Evolutionary conservation across 257 asterid genomes (phyloP), one percentile per base, ranked within the genome.

Genomic region (Hygrophila difformis): DNA sequence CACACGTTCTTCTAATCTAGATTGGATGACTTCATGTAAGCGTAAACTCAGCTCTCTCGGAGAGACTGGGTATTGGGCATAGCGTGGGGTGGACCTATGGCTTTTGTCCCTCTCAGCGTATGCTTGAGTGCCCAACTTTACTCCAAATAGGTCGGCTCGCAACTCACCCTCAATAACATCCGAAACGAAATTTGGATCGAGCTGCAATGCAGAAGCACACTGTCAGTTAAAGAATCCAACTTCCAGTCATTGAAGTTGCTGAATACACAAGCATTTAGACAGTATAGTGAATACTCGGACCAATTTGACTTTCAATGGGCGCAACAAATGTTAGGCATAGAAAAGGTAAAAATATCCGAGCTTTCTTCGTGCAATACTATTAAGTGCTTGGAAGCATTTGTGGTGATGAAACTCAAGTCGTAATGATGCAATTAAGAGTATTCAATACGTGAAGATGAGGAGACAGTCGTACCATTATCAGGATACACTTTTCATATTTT

Each of bases 1-100:
- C 4, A 82, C 47, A 3, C 93, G 91, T 44, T 68, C 75, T 58
- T 85, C 84, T 5, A 89, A 65, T 63, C 87, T 75, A 38, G 93
- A 77, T 67, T 82, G 87, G 61, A 89, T 63, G 53, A 85, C 77
- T 78, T 82, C 82, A 42, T 89, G 94, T 51, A 89, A 64, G 19
- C 91, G 75, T 60, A 82, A 65, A 49, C 88, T 79, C 48, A 89
- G 76, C 62, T 85, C 94, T 67, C 65, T 64, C 1, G 98, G 94
- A 35, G 91, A 86, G 55, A 89, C 77, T 0, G 94, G 72, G 53
- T 82, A 78, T 47, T 68, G 69, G 22, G 52, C 60, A 16, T 78
- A 68, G 39, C 45, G 72, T 28, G 82, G 72, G 6, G 92, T 73
- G 49, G 84, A 73, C 62, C 61, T 39, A 41, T 64, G 60, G 42